Base-by-base conservation (phyloP, 176 grass and related monocot species). In the Oryza meridionalis region DNA sequence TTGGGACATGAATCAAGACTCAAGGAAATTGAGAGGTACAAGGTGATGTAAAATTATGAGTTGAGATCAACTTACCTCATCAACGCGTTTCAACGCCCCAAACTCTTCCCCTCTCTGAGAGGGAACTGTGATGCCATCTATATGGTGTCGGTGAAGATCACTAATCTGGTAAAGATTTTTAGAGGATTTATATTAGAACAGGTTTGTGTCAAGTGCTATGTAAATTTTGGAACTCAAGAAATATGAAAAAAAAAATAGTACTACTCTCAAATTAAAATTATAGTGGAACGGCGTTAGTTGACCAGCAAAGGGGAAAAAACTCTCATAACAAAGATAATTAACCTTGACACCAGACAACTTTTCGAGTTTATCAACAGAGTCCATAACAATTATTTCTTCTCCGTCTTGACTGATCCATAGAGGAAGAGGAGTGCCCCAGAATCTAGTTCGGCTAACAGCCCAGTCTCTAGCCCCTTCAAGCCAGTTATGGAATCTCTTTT, bases 381-480 rank as follows among this genome's bases (percentile, higher is more conserved):
- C 91, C 83, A 99, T 94, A 66, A 99, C 93, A 83, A 87, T 81
- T 75, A 84, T 94, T 88, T 99, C 96, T 85, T 92, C 81, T 79
- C 91, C 93, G 84, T 99, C 96, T 87, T 99, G 74, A 51, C 96
- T 99, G 42, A 92, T 84, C 96, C 93, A 99, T 25, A 99, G 58
- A 33, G 96, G 93, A 75, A 99, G 96, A 77, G 96, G 96, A 69
- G 96, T 99, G 37, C 96, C 96, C 96, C 96, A 99, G 82, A 99
- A 99, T 92, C 96, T 94, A 81, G 77, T 99, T 88, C 93, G 84
- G 77, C 93, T 99, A 68, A 99, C 81, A 84, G 88, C 91, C 93
- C 96, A 99, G 85, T 99, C 96, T 77, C 96, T 95, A 75, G 96
- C 93, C 58, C 94, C 94, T 94, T 99, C 96, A 62, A 99, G 87